Percentiles rank a stretch among this genome's conserved stretches.
phyloP scores from a whole-genome alignment of 805 yeast species.

The Starmerella scarabaei region DNA sequence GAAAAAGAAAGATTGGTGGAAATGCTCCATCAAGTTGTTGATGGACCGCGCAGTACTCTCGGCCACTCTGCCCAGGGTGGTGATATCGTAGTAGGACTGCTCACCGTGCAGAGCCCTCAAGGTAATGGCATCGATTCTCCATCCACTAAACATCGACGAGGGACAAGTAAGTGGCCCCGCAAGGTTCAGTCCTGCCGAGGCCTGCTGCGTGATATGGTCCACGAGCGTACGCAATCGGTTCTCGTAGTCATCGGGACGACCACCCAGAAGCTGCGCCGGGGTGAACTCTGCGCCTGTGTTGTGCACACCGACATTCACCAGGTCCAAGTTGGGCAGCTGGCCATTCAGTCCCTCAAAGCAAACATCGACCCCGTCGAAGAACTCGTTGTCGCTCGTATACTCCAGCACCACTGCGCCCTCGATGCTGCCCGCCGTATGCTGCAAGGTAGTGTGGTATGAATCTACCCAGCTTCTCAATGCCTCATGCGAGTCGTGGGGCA shows the following conservation, averaged over 20 bases:
- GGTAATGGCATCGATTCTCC: constrained; percentile 88
- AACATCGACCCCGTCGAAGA: constrained; percentile 60
- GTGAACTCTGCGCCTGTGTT: constrained; percentile 67
- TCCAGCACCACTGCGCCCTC: constrained; percentile 84
- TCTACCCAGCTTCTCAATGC: constrained; percentile 82
- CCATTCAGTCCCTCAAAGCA: constrained; percentile 86
- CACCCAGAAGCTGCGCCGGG: constrained; percentile 50
- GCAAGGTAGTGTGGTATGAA: constrained; percentile 76
- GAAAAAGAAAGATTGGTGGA: constrained; percentile 93
- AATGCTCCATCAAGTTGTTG: constrained; percentile 84
- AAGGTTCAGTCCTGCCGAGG: constrained; percentile 55
- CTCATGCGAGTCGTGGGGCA: constrained; percentile 56
- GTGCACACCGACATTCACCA: constrained; percentile 67
- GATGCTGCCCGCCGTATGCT: constrained; percentile 82
- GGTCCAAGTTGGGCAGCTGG: constrained; percentile 85
- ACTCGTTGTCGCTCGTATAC: constrained; percentile 52
- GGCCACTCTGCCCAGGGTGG: constrained; percentile 79
- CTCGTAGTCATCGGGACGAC: constrained; percentile 28
- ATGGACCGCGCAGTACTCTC: constrained; percentile 82
- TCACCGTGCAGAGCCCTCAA: constrained; percentile 49
- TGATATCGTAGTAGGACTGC: constrained; percentile 55
- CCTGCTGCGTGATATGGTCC: constrained; percentile 54
- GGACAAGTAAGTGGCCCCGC: constrained; percentile 23
- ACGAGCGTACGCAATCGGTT: constrained; percentile 44
- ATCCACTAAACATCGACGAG: constrained; percentile 86